A percentile compares a stretch with the other conserved stretches of the same genome.
Evolutionary conservation across 2,329 filamentous ascomycete species (phyloP).

Genomic region (Massarina eburnea): DNA sequence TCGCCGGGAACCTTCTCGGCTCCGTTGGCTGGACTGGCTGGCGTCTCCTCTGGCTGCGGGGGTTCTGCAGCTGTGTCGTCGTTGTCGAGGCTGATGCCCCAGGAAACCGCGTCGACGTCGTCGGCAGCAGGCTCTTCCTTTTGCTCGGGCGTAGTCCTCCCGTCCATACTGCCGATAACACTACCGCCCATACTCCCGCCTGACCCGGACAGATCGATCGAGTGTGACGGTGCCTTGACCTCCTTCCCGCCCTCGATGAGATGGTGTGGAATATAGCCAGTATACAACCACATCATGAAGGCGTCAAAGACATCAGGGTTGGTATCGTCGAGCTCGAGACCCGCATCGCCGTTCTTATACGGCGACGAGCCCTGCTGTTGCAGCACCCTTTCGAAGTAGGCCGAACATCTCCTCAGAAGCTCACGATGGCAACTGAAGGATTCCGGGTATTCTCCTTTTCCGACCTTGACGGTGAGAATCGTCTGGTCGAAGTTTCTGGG

Average conservation of each 20-base stretch:
- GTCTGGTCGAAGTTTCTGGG: conserved; percentile 40
- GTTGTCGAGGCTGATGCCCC: conserved; percentile 37
- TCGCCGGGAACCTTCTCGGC: conserved; percentile 37
- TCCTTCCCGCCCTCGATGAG: conserved; percentile 40
- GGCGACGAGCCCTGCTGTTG: conserved; percentile 34
- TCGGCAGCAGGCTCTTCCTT: conserved; percentile 22
- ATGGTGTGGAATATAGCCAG: conserved; percentile 39
- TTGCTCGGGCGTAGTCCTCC: conserved; percentile 11
- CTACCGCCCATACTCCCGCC: conserved; percentile 5
- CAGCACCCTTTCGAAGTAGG: conserved; percentile 35
- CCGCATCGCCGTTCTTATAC: conserved; percentile 28
- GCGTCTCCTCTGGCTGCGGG: conserved; percentile 10
- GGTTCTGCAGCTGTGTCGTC: conserved; percentile 26
- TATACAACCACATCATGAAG: conserved; percentile 40
- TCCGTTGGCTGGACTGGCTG: conserved; percentile 11
- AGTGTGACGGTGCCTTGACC: conserved; percentile 29
- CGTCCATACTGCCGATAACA: conserved; percentile 12
- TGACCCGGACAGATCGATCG: conserved; percentile 17
- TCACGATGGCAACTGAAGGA: conserved; percentile 40
- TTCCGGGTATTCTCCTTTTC: conserved; percentile 32
- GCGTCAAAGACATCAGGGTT: conserved; percentile 42
- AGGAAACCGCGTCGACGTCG: conserved; percentile 37
- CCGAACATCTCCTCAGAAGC: conserved; percentile 35
- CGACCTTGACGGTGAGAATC: conserved; percentile 39
- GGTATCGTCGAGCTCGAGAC: conserved; percentile 35